A percentile compares a stretch with the other conserved stretches of the same genome.
These are phyloP conservation scores for Pseudocercospora fijiensis DNA, from an alignment of 2,329 filamentous ascomycete genomes.

Conservation along the genomic window DNA sequence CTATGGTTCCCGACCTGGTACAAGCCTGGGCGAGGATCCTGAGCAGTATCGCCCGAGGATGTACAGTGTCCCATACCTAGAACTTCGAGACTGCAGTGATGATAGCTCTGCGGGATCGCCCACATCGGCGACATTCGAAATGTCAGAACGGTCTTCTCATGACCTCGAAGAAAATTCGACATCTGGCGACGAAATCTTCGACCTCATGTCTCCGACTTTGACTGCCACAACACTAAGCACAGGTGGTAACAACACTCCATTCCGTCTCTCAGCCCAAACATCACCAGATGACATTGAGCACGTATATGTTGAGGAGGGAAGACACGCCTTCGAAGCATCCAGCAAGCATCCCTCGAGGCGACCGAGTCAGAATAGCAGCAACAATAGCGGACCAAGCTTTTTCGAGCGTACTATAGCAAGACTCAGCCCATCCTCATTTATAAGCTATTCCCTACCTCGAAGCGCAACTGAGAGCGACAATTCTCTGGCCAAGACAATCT, in stretches of 20 bases:
- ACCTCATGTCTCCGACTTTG: slow-evolving; percentile 37
- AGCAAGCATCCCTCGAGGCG: background rate
- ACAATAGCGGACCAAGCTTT: slow-evolving; percentile 11
- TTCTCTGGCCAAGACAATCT: slow-evolving; percentile 22
- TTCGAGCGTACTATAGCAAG: slow-evolving; percentile 15
- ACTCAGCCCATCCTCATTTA: slow-evolving; percentile 12
- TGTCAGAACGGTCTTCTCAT: background rate
- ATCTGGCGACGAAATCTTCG: slow-evolving; percentile 20
- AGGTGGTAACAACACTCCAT: slow-evolving; percentile 31
- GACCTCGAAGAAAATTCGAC: slow-evolving; percentile 13
- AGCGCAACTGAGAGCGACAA: slow-evolving; percentile 21
- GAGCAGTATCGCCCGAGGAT: slow-evolving; percentile 22
- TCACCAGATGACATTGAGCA: background rate
- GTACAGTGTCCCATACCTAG: slow-evolving; percentile 24
- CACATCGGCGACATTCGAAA: background rate
- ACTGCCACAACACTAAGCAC: slow-evolving; percentile 37
- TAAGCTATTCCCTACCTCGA: slow-evolving; percentile 27
- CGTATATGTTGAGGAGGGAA: background rate
- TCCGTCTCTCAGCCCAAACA: slow-evolving; percentile 26
- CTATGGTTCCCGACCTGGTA: slow-evolving; percentile 27
- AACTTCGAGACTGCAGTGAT: slow-evolving; percentile 21
- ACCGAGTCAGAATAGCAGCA: background rate
- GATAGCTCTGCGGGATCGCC: slow-evolving; percentile 16
- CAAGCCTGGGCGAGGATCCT: slow-evolving; percentile 19
- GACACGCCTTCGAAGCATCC: background rate